These are phyloP conservation scores for Cercospora sp. DNA, from an alignment of 2,329 filamentous ascomycete species.

Conservation along the genomic window DNA sequence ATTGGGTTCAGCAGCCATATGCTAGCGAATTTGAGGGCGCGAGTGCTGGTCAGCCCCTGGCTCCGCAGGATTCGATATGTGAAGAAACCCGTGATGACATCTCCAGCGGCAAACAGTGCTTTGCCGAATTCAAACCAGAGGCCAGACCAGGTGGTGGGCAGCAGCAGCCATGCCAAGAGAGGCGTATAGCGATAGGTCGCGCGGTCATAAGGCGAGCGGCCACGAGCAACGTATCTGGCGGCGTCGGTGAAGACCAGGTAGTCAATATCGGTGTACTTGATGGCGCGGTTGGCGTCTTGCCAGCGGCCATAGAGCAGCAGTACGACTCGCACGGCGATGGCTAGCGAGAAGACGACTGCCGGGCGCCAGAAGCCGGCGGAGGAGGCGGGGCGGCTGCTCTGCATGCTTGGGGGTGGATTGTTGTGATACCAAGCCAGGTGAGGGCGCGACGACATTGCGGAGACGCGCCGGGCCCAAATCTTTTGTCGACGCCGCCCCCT, in stretches of 20 bases:
- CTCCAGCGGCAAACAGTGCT: constrained; percentile 76
- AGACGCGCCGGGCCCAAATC: not conserved
- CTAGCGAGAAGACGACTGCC: constrained; percentile 45
- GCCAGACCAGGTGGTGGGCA: constrained; percentile 69
- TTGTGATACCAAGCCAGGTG: not conserved
- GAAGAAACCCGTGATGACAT: constrained; percentile 81
- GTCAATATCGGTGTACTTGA: constrained; percentile 99
- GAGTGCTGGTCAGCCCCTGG: constrained; percentile 49
- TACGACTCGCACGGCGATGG: constrained; percentile 64
- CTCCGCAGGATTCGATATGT: constrained; percentile 57
- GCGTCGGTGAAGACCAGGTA: constrained; percentile 98
- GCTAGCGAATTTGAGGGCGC: constrained; percentile 73
- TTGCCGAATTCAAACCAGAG: constrained; percentile 83
- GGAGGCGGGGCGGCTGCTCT: not conserved
- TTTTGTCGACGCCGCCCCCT: not conserved
- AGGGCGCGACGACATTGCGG: not conserved
- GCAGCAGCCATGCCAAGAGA: constrained; percentile 83
- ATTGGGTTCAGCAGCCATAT: constrained; percentile 97
- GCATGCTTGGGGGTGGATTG: not conserved
- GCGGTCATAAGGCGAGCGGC: constrained; percentile 75
- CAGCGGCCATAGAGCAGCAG: constrained; percentile 87
- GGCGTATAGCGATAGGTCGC: constrained; percentile 98
- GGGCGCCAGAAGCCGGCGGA: constrained; percentile 27
- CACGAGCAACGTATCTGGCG: constrained; percentile 69
- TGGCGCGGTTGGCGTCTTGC: constrained; percentile 85